Evolutionary conservation across 345 rosid species (phyloP), one percentile per base, ranked within the genome.

Genomic region (Citrus reticulata): DNA sequence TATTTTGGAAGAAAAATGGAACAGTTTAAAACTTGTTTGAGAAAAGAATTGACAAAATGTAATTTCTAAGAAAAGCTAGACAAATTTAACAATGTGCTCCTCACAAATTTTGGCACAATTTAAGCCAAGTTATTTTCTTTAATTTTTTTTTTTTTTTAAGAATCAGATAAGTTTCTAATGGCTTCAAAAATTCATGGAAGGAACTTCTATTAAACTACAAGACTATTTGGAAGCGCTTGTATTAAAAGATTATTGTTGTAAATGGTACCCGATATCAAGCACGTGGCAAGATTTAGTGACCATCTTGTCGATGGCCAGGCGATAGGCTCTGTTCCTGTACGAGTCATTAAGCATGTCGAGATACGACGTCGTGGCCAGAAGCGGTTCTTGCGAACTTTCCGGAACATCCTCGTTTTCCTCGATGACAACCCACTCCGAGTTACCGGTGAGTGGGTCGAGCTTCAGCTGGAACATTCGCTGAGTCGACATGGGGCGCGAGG

Each of bases 311-410:
- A 91, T 88, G 81, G 93, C 92, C 78, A 82, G 70, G 3, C 89
- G 90, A 76, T 60, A 91, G 67, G 91, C 88, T 77, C 74, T 78
- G 81, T 90, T 91, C 73, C 95, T 77, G 22, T 70, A 7, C 75
- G 92, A 82, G 85, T 91, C 95, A 58, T 91, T 91, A 75, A 91
- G 93, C 95, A 91, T 91, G 86, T 91, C 93, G 40, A 90, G 80
- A 83, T 90, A 91, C 83, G 91, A 90, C 74, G 95, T 91, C 78
- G 87, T 79, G 35, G 92, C 91, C 11, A 90, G 81, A 32, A 91
- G 87, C 32, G 83, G 81, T 46, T 75, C 68, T 63, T 83, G 81
- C 73, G 84, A 70, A 73, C n/a, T 72, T 73, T 76, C 84, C 5
- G 74, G 73, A 60, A 46, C 81, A 32, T 77, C 83, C n/a, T 82